Base-by-base conservation (phyloP, 2,329 filamentous ascomycete species). In the Aspergillus fructus region DNA sequence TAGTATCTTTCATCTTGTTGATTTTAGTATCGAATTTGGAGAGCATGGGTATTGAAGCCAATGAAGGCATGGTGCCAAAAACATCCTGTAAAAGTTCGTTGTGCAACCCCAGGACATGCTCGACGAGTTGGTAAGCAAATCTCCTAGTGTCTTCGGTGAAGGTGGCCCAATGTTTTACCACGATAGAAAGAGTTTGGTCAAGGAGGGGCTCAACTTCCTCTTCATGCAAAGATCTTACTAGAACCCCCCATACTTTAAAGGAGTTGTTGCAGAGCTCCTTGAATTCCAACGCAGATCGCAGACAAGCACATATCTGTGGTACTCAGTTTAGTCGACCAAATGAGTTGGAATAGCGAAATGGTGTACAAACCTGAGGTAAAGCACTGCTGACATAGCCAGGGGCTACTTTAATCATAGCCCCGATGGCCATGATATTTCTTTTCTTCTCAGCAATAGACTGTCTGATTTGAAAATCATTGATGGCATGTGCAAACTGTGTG, bases 121-220 rank as follows among this genome's bases (percentile, higher is more conserved):
- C 76, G 23, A 97, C 79, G 62, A 92, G 80, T 15, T 82, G 76
- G 58, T 85, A 80, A 3, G 88, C 88, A 54, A 81, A 79, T 3
- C 81, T 68, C 60, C 84, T 85, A 2, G 87, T 87, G 3, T 79
- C 71, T 4, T 81, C 77, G 21, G 87, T 85, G 55, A 97, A 87
- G 3, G 66, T 74, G 4, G 71, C 63, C 94, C 94, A 99, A 67
- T 94, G 88, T 64, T 89, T 87, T 23, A 89, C 87, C 49, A 97
- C 86, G 41, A 96, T 85, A 53, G 93, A 92, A 64, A 97, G 91
- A 0, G 93, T 96, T 57, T 93, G 92, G 69, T 96, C 92, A 8
- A 97, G 79, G 39, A 97, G 82, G 24, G 85, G 81, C 62, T 89
- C 87, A 5, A 96, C 81, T 67, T 97, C 93, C 23, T 92, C 88